These are phyloP conservation scores for Licmophora abbreviata DNA, from an alignment of 108 stramenopile genomes.

Conservation along the genomic window DNA sequence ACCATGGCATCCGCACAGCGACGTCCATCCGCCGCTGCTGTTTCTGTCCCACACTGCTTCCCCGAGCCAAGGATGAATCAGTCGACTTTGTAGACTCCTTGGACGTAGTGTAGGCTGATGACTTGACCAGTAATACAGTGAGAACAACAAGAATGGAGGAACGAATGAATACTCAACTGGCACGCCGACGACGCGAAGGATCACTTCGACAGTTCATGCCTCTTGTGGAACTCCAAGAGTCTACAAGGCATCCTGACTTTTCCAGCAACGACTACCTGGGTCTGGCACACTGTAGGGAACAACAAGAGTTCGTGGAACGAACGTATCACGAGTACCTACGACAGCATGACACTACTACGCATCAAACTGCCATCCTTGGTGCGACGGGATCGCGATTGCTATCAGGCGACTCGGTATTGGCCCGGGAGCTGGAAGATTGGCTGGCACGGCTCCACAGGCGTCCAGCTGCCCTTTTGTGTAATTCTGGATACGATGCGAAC, in stretches of 20 bases:
- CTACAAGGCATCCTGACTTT: conserved; percentile 66
- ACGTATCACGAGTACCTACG: conserved; percentile 12
- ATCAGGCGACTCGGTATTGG: conserved; percentile 80
- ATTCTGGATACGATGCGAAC: conserved; percentile 98
- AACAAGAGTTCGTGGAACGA: conserved; percentile 35
- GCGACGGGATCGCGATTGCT: conserved; percentile 91
- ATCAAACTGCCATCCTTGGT: conserved; percentile 30
- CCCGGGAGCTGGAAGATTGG: conserved; percentile 57
- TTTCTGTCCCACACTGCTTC: too few relatives aligned
- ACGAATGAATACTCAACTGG: conserved; percentile 30
- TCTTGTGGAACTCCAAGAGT: not conserved
- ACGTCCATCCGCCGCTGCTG: too few relatives aligned
- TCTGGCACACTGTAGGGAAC: conserved; percentile 62
- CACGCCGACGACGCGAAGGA: conserved; percentile 30
- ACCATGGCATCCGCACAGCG: too few relatives aligned
- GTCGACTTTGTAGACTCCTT: too few relatives aligned
- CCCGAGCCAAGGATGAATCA: too few relatives aligned
- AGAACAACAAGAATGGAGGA: conserved; percentile 18
- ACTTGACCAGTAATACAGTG: too few relatives aligned
- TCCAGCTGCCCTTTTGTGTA: conserved; percentile 79
- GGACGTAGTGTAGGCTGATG: too few relatives aligned
- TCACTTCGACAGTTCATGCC: conserved; percentile 34
- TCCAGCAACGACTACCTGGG: conserved; percentile 97
- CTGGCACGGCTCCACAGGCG: conserved; percentile 70
- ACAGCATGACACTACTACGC: not conserved